Evolutionary conservation across 345 rosid genomes (phyloP), one percentile per base, ranked within the genome.

Genomic region (Excoecaria cochinchinensis): DNA sequence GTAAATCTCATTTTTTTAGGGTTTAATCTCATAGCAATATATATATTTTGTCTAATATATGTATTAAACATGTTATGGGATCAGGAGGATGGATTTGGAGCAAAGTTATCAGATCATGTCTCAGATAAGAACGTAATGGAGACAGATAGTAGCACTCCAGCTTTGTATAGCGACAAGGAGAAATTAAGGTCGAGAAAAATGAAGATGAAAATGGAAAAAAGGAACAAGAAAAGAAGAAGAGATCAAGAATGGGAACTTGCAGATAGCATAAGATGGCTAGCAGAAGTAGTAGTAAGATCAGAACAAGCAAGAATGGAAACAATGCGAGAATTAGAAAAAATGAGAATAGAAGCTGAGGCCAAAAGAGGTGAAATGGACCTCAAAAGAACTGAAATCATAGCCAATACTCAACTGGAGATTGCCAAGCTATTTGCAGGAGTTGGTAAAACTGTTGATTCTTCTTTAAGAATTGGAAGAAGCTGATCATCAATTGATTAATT

Each of bases 231-330:
- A 86, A 85, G 82, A 62, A 77, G 81, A 21, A 81, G 76, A 50
- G 83, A 79, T n/a, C 90, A 90, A 51, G 87, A 86, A 47, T 75
- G 84, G 85, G 97, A 88, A 80, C 85, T 92, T 52, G 90, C 89
- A 0, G 95, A 90, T 53, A 92, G 97, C 87, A 89, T 95, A 24
- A 61, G 92, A 74, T 91, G 94, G 95, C 77, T 95, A 16, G 97
- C 95, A 0, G 93, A 95, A 36, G 97, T 85, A 22, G 86, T 95
- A 78, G 85, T 91, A 74, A 92, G 93, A 74, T 83, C 99, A 4
- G 99, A 95, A 75, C 87, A 91, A 83, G 84, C 92, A 58, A 95
- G 93, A 78, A 88, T 92, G 92, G 94, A 95, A 59, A 92, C 95
- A 1, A 88, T 92, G 92, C 90, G 80, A 73, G 97, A 95, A 77